phyloP scores from a whole-genome alignment of 345 rosid species.

The Eucalyptus curtisii region DNA sequence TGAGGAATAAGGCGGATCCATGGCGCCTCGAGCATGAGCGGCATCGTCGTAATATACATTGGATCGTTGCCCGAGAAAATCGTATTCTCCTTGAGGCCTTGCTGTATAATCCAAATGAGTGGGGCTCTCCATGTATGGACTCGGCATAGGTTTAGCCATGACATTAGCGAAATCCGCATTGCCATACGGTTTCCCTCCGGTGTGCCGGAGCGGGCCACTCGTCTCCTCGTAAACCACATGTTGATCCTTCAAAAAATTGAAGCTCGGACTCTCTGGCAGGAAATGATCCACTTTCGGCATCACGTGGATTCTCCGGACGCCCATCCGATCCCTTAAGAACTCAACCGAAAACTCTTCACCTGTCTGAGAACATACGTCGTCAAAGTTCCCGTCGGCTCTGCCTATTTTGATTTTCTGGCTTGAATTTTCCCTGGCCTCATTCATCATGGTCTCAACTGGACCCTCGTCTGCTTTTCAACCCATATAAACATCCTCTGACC shows the following conservation, averaged over 20 bases:
- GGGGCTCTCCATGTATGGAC: background rate
- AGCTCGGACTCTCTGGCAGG: slow-evolving; percentile 1
- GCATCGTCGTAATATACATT: background rate
- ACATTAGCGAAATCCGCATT: background rate
- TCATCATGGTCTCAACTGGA: slow-evolving; percentile 25
- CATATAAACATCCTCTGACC: background rate
- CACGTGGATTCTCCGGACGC: slow-evolving; percentile 14
- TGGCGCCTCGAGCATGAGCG: background rate
- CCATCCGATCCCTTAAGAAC: slow-evolving; percentile 39
- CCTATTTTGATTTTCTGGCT: slow-evolving; percentile 16
- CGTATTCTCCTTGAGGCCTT: background rate
- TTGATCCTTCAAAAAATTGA: slow-evolving; percentile 5
- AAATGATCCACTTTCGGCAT: slow-evolving; percentile 1
- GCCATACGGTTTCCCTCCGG: background rate
- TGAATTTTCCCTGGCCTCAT: slow-evolving; percentile 28
- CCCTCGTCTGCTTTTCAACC: background rate
- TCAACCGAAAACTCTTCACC: slow-evolving; percentile 78
- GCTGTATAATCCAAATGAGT: background rate
- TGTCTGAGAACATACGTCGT: slow-evolving; percentile 44
- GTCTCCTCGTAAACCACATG: slow-evolving; percentile 19
- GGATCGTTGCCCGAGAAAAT: background rate
- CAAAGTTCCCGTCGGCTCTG: slow-evolving; percentile 9
- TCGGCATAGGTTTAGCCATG: background rate
- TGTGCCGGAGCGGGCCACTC: background rate
- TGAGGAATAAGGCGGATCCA: background rate